Conservation (phyloP, 208 protist species). For the Borovskyia barvae region DNA sequence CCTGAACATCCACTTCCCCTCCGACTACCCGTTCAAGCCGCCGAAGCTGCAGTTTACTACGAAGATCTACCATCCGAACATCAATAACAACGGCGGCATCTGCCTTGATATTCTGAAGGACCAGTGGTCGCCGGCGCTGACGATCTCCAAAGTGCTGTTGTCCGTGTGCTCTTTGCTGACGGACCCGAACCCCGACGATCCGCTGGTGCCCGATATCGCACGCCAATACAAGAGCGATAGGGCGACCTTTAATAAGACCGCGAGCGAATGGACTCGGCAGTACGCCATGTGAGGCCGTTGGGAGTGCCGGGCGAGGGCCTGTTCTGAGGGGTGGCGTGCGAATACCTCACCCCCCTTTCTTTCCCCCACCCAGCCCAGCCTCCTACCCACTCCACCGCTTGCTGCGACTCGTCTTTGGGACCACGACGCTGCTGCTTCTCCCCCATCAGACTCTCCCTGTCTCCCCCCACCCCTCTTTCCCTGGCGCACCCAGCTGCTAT, state of each 20-base stretch:
- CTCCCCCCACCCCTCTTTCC: too few relatives aligned
- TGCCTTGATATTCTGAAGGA: slow-evolving; percentile 99
- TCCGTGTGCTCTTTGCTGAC: slow-evolving; percentile 98
- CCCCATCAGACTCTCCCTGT: too few relatives aligned
- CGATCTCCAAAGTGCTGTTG: slow-evolving; percentile 98
- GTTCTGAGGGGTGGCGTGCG: too few relatives aligned
- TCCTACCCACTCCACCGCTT: too few relatives aligned
- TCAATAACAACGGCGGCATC: slow-evolving; percentile 97
- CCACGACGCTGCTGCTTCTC: too few relatives aligned
- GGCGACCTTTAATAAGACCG: slow-evolving; percentile 89
- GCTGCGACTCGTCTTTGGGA: too few relatives aligned
- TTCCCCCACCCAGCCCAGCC: too few relatives aligned
- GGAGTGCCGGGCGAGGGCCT: neutral
- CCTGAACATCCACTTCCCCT: slow-evolving; percentile 98
- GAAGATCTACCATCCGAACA: slow-evolving; percentile 98
- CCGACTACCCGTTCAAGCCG: slow-evolving; percentile 97
- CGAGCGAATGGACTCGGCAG: slow-evolving; percentile 91
- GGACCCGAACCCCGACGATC: slow-evolving; percentile 99
- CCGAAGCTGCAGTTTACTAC: slow-evolving; percentile 93
- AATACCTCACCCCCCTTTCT: too few relatives aligned
- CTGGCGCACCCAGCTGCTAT: too few relatives aligned
- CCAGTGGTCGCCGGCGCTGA: slow-evolving; percentile 96
- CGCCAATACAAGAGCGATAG: slow-evolving; percentile 95
- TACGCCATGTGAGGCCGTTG: slow-evolving; percentile 45
- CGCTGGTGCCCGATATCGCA: slow-evolving; percentile 98